Base-by-base conservation (phyloP, 164 flowering plant species). In the Kingdonia uniflora region DNA sequence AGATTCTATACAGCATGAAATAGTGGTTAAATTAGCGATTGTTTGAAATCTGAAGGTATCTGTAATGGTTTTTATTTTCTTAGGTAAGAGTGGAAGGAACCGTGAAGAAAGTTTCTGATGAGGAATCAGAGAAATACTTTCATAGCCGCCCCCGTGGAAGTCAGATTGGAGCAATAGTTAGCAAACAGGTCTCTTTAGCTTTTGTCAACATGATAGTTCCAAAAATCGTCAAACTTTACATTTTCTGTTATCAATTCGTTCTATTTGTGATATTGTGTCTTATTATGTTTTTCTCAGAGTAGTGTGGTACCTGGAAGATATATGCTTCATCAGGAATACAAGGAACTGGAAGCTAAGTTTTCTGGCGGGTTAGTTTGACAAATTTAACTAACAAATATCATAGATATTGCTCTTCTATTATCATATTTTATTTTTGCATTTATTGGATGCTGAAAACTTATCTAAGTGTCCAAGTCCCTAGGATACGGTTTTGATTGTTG, bases 81-180 rank as follows among this genome's bases (percentile, higher is more conserved):
- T 29, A 91, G 95, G 97, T 92, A 42, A 73, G 99, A 67, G 74
- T 92, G 53, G 95, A 88, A 76, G 99, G 99, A 40, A 21, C 74
- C 42, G 95, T 92, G 54, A 62, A 76, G 64, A 88, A 86, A 65
- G 81, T 88, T 49, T 73, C 99, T 26, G 80, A 81, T 5, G 85
- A 77, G 64, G 96, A 92, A 73, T 92, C 95, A 62, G 87, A 86
- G 60, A 76, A 80, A 24, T 88, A 84, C 60, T 92, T 92, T 61
- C 95, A 84, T 52, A 86, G 89, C 49, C 95, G 91, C 72, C 95
- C 96, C 49, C 79, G 79, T 43, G 98, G 91, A 67, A 85, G 94
- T 73, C 98, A 85, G 64, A 70, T 88, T 59, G 98, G 95, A 54
- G 95, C 95, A 58, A 70, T 84, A 35, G 92, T 75, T 69, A 82